Evolutionary conservation across 306 rosid genomes (phyloP).

Genomic region (Quercus bicolor): DNA sequence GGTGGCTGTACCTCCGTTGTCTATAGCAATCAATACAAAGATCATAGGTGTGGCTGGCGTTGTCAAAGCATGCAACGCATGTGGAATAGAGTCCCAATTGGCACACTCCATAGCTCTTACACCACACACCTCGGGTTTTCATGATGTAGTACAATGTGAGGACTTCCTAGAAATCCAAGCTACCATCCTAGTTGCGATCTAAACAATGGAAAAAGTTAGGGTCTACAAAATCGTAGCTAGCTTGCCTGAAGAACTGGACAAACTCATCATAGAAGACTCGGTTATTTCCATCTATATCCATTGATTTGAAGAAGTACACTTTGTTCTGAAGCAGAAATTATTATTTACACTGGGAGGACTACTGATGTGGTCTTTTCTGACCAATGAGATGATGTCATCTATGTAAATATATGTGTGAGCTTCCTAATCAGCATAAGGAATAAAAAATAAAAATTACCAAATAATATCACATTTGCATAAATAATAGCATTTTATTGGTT

Average conservation of each 20-base stretch:
- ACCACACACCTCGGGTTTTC: neutral
- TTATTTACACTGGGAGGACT: no score
- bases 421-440: no score
- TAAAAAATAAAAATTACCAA: no score
- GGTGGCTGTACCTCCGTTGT: neutral
- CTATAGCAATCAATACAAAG: neutral
- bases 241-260: neutral
- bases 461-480: no score
- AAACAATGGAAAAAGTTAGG: neutral
- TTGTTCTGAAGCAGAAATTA: neutral
- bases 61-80: constrained; percentile 1
- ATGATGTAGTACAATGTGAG: constrained; percentile 13
- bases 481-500: no score
- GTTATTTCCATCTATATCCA: neutral
- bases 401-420: no score
- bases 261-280: neutral
- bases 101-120: neutral
- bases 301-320: neutral
- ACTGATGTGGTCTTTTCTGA: no score
- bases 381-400: no score
- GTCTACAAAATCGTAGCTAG: neutral
- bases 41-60: neutral
- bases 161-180: constrained; percentile 10
- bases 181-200: neutral
- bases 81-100: constrained; percentile 4